Evolutionary conservation across 1,284 basidiomycete genomes (phyloP).

Genomic region (Apiotrichum montevideense): DNA sequence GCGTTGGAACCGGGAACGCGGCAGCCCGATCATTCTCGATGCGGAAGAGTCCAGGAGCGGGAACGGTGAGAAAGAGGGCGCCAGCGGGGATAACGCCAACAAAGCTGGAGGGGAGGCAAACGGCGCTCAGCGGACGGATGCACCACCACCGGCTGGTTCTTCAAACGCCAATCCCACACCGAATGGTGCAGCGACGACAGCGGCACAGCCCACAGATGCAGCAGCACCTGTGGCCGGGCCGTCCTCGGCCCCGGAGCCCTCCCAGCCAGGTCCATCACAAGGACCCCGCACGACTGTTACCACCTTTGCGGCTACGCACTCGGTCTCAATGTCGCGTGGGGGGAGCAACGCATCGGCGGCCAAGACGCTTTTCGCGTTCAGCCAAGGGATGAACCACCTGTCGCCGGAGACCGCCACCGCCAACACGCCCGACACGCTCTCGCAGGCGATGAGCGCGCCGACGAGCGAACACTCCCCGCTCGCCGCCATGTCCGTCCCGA

Average conservation of each 20-base stretch:
- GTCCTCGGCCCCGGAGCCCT: too few species aligned
- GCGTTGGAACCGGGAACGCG: constrained; percentile 5
- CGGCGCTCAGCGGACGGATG: too few species aligned
- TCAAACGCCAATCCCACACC: too few species aligned
- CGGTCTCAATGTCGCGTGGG: background rate
- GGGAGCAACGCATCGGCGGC: background rate
- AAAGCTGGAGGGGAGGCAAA: too few species aligned
- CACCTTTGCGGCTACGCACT: background rate
- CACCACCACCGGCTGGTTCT: too few species aligned
- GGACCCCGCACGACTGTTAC: background rate
- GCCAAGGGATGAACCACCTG: background rate
- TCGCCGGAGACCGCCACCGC: background rate
- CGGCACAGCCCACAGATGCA: too few species aligned
- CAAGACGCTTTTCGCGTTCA: background rate
- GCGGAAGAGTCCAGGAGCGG: background rate
- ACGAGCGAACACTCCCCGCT: too few species aligned
- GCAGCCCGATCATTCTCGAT: constrained; percentile 8
- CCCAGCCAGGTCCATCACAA: too few species aligned
- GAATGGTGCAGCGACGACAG: too few species aligned
- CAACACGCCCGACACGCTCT: background rate
- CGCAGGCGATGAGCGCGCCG: too few species aligned
- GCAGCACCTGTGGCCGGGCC: too few species aligned
- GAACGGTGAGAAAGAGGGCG: background rate
- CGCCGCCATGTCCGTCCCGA: too few species aligned
- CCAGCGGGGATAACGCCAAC: background rate